Evolutionary conservation across 2,329 filamentous ascomycete genomes (phyloP), one percentile per base, ranked within the genome.

Genomic region (Alternaria sp.): DNA sequence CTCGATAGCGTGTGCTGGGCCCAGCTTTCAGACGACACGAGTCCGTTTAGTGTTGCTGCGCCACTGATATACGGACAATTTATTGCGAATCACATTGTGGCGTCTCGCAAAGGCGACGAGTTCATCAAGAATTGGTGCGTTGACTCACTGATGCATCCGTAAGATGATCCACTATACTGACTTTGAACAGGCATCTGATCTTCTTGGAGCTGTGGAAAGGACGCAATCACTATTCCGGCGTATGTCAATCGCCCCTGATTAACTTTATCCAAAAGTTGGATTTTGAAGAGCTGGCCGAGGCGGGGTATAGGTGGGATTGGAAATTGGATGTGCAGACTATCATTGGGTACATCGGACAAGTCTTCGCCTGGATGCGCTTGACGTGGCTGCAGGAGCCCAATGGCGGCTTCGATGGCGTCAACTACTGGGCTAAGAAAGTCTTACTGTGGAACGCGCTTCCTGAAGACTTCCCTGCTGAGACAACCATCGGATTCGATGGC

Each of bases 51-150:
- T 27, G 69, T 81, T 9, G 67, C 73, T 12, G 62, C 63, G 3
- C 71, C 73, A 32, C 64, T 66, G 57, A 66, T 74, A 61, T 74
- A 72, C 36, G 70, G 54, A 3, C 68, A 72, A 20, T 53, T 62
- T 7, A 74, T 76, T 45, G 69, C 72, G 27, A 85, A 84, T 53
- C 78, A 80, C 49, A 83, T 84, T 61, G 75, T 84, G 12, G 80
- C 80, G 2, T 69, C 77, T 2, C 78, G 81, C 38, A 79, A 79
- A 36, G 77, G 78, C 10, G 80, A 83, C 54, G 69, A 70, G 0
- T 83, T 84, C 60, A 81, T 84, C 57, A 80, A 78, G 63, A 67
- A 74, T 70, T 58, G 83, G 81, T 81, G 76, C 81, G 83, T 81
- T 81, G 75, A 81, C 2, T 16, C 11, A 14, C 2, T 12, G 32